Conservation (phyloP, 306 rosid genomes). For the Cicer bijugum region DNA sequence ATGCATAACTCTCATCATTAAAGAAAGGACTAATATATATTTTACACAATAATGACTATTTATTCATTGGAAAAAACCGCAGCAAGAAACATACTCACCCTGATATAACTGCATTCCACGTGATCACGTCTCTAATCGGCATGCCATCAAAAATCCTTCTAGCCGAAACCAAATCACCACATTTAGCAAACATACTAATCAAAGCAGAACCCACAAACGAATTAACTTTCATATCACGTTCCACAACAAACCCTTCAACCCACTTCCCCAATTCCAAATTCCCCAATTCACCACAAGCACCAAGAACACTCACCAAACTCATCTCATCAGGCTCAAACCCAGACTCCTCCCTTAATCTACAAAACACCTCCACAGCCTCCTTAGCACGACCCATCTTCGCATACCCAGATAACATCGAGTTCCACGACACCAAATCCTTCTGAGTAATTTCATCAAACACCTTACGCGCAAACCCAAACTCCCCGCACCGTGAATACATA, state of each 20-base stretch:
- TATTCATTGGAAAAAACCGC: neutral
- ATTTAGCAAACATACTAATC: conserved; percentile 77
- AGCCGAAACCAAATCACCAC: conserved; percentile 76
- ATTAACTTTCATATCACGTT: conserved; percentile 55
- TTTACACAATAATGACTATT: neutral
- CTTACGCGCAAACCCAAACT: conserved; percentile 58
- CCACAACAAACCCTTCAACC: conserved; percentile 74
- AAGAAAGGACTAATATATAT: neutral
- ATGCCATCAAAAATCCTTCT: conserved; percentile 73
- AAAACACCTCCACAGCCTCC: conserved; percentile 72
- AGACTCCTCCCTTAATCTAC: conserved; percentile 56
- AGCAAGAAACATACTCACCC: conserved; percentile 59
- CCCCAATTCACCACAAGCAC: conserved; percentile 84
- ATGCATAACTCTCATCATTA: neutral
- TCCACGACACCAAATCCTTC: conserved; percentile 87
- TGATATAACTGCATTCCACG: conserved; percentile 91
- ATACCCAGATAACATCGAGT: conserved; percentile 80
- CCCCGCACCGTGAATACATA: conserved; percentile 63
- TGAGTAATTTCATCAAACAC: conserved; percentile 79
- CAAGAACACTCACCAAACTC: conserved; percentile 78
- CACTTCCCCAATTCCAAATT: conserved; percentile 70
- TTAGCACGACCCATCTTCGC: conserved; percentile 65
- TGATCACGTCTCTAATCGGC: conserved; percentile 63
- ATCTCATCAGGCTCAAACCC: conserved; percentile 77
- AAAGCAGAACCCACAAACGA: conserved; percentile 79